Percentiles rank a stretch among this genome's conserved stretches.
Conservation (phyloP, 345 rosid species). For the Durio zibethinus region DNA sequence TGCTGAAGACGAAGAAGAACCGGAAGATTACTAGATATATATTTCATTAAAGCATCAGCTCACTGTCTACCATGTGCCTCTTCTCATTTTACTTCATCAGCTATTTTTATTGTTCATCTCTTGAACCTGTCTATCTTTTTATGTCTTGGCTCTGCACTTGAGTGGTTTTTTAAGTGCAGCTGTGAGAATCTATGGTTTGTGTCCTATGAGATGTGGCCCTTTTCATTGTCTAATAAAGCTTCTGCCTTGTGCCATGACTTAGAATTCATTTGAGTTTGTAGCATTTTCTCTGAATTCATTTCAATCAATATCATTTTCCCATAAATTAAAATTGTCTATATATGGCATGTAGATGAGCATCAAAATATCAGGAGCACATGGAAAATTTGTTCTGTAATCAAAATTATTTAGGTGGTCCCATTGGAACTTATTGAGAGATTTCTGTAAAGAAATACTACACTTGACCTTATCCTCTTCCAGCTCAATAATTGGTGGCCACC, state of each 20-base stretch:
- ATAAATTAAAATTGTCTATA: not conserved
- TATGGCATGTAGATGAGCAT: not conserved
- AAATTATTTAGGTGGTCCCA: not conserved
- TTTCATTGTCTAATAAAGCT: not conserved
- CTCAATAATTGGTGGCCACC: not conserved
- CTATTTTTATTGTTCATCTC: not conserved
- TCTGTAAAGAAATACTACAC: too few relatives aligned
- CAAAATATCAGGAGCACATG: constrained; percentile 5
- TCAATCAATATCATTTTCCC: not conserved
- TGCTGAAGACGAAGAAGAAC: constrained; percentile 50
- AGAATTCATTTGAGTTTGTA: not conserved
- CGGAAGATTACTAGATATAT: constrained; percentile 43
- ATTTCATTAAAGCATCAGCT: not conserved
- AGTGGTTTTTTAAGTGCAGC: constrained; percentile 6
- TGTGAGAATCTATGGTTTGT: not conserved
- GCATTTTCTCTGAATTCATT: not conserved
- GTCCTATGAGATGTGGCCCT: not conserved
- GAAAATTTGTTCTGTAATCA: not conserved
- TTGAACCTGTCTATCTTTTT: not conserved
- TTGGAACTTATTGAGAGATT: not conserved
- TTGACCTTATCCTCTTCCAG: not conserved
- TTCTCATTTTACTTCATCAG: constrained; percentile 6
- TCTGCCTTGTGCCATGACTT: not conserved
- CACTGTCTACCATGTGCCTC: not conserved
- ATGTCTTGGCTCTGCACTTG: constrained; percentile 16